These are phyloP conservation scores for Phyllosticta citribraziliensis DNA, from an alignment of 2,329 filamentous ascomycete species.

Conservation along the genomic window DNA sequence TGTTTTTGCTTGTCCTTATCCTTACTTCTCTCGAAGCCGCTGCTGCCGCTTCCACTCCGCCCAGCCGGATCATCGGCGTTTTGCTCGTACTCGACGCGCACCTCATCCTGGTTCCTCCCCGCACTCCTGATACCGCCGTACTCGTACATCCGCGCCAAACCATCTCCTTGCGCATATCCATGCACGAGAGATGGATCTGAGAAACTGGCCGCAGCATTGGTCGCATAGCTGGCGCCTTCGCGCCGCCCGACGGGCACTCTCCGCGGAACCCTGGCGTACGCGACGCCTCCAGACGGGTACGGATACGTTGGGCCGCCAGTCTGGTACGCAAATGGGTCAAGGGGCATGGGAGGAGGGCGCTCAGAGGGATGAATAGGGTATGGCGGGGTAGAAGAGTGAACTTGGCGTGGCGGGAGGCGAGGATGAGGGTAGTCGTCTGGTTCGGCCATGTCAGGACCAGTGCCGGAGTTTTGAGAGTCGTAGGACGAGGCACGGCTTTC, in stretches of 20 bases:
- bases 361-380: constrained; percentile 21
- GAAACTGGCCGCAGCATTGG: background rate
- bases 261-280: constrained; percentile 23
- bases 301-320: background rate
- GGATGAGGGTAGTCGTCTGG: constrained; percentile 13
- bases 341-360: constrained; percentile 11
- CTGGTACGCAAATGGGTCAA: constrained; percentile 8
- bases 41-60: constrained; percentile 3
- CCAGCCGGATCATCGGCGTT: background rate
- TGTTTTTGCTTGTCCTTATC: background rate
- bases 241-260: constrained; percentile 24
- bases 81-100: constrained; percentile 1
- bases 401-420: constrained; percentile 18
- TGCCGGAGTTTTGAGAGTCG: constrained; percentile 14
- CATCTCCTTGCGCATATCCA: background rate
- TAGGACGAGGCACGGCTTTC: constrained; percentile 15
- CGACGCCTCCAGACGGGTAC: constrained; percentile 16
- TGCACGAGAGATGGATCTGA: constrained; percentile 1
- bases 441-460: constrained; percentile 13
- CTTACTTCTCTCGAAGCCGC: constrained; percentile 6
- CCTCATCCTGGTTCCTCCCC: background rate
- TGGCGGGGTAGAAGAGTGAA: constrained; percentile 18
- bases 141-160: background rate
- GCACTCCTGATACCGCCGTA: background rate
- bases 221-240: background rate